phyloP scores from a whole-genome alignment of 352 stramenopile genomes.

The Globisporangium heterothallicum region DNA sequence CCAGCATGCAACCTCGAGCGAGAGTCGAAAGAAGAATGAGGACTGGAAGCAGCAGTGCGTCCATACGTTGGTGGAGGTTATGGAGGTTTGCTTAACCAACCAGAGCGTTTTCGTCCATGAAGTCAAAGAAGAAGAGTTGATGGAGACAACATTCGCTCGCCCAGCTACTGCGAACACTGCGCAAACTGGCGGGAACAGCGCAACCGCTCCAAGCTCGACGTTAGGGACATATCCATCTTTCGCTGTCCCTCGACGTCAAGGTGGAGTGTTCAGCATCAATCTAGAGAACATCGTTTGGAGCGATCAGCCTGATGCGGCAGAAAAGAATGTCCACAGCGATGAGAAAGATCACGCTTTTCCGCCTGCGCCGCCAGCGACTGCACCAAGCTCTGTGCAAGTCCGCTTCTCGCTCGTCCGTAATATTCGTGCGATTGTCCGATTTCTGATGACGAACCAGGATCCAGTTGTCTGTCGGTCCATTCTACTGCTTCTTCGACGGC shows the following conservation, averaged over 20 bases:
- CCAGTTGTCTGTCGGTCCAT: conserved; percentile 40
- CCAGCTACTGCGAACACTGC: conserved; percentile 10
- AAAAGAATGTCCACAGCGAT: conserved; percentile 17
- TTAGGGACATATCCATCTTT: conserved; percentile 12
- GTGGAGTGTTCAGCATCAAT: conserved; percentile 70
- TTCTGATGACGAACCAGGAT: conserved; percentile 58
- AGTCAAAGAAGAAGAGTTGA: conserved; percentile 60
- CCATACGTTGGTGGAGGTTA: conserved; percentile 62
- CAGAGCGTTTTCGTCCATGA: conserved; percentile 68
- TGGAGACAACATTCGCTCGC: conserved; percentile 62
- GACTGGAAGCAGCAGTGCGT: conserved; percentile 78
- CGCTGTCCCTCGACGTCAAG: conserved; percentile 30
- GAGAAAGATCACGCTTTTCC: conserved; percentile 11
- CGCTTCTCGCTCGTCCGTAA: conserved; percentile 72
- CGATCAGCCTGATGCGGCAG: conserved; percentile 32
- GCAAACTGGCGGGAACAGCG: conserved; percentile 4
- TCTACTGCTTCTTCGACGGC: conserved; percentile 47
- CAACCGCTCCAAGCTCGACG: conserved; percentile 1
- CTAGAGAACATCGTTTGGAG: conserved; percentile 82
- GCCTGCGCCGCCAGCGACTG: conserved; percentile 18
- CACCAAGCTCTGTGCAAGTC: conserved; percentile 46
- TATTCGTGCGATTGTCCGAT: conserved; percentile 53
- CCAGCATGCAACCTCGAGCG: neutral
- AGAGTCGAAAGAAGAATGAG: conserved; percentile 44
- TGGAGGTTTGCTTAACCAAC: conserved; percentile 75